Base-by-base conservation (phyloP, 345 rosid genomes). In the Garcia nutans region DNA sequence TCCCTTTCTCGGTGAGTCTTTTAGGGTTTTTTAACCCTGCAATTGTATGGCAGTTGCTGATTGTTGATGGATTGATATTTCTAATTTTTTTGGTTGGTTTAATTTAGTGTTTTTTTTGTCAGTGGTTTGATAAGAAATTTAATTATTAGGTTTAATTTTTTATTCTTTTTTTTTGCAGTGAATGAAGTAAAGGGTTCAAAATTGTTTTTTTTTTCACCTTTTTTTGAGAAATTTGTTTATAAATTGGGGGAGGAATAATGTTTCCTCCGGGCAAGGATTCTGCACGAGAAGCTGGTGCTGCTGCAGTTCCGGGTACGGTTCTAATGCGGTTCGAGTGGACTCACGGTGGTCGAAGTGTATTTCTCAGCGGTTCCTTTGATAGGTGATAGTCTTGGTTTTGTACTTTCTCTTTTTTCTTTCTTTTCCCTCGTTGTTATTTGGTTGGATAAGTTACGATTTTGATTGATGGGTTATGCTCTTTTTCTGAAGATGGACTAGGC, bases 311-410 rank as follows among this genome's bases (percentile, higher is more conserved):
- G 7, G 74, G 80, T 31, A 67, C 83, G 10, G 76, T 76, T 70
- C 26, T 80, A 55, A 72, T 62, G 77, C 77, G 77, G 45, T 80
- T 80, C 45, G 65, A 54, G 26, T 80, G 83, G 83, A 77, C 83
- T 52, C 83, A 80, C 7, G 83, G 83, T 31, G 83, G 83, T 31
- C 77, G 83, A 23, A 76, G 37, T 69, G 83, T 80, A 10, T 80
- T 76, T 33, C 63, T 80, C 47, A 73, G 61, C 57, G 83, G 83
- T 72, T 80, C 83, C 41, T 80, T 80, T 69, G 74, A 80, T 37
- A 73, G 83, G 83, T 80, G 58, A 61, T 41, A 6, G 37, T 74
- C 31, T 64, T 19, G 24, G 31, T 26, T 42, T 52, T 10, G 24
- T 44, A 47, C 20, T 19, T 5, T 10, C 19, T 24, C 26, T 44